Percentiles rank a stretch among this genome's conserved stretches.
These are phyloP conservation scores for Mollisia scopiformis DNA, from an alignment of 2,329 filamentous ascomycete species.

Conservation along the genomic window DNA sequence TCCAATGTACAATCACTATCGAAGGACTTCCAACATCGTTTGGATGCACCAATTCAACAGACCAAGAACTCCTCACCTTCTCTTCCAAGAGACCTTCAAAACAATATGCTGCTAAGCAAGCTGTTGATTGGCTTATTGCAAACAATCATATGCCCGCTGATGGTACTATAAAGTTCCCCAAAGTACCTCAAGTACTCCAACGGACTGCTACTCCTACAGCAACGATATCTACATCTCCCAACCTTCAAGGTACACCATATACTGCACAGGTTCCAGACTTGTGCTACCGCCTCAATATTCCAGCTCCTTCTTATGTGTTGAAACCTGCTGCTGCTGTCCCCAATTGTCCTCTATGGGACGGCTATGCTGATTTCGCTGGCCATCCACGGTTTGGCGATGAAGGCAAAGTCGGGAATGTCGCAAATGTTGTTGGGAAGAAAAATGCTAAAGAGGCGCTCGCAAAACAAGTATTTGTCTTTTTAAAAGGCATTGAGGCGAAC, in stretches of 20 bases:
- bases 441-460: slow-evolving; percentile 52
- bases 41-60: too few relatives aligned
- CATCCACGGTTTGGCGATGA: slow-evolving; percentile 30
- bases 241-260: not conserved
- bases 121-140: slow-evolving; percentile 35
- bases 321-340: slow-evolving; percentile 7
- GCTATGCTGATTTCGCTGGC: slow-evolving; percentile 32
- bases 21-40: slow-evolving; percentile 26
- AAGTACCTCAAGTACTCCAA: too few relatives aligned
- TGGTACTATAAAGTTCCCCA: slow-evolving; percentile 31
- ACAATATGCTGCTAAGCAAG: slow-evolving; percentile 35
- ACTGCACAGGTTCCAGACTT: slow-evolving; percentile 27
- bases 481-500: slow-evolving; percentile 40
- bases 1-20: slow-evolving; percentile 28
- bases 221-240: not conserved
- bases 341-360: slow-evolving; percentile 25
- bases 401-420: slow-evolving; percentile 44
- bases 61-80: slow-evolving; percentile 27
- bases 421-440: slow-evolving; percentile 49
- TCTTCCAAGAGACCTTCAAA: slow-evolving; percentile 36
- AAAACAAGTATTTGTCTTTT: slow-evolving; percentile 41
- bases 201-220: too few relatives aligned
- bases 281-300: slow-evolving; percentile 30
- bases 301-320: slow-evolving; percentile 29
- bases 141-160: slow-evolving; percentile 32